phyloP scores from a whole-genome alignment of 1,284 basidiomycete genomes.

The Boletellus deceptivus region DNA sequence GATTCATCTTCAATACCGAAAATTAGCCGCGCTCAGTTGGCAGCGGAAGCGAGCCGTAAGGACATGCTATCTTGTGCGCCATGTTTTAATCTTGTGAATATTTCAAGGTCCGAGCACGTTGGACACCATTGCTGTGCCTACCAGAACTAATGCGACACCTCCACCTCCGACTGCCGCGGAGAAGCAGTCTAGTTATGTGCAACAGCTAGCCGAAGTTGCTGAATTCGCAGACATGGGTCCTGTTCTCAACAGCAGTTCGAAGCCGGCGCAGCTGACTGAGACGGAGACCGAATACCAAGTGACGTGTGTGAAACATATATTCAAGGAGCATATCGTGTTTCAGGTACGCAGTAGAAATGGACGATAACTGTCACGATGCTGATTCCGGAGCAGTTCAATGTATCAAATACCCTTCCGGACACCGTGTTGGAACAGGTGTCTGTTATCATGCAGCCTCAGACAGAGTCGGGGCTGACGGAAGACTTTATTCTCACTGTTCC shows the following conservation, averaged over 20 bases:
- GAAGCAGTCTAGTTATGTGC: constrained; percentile 81
- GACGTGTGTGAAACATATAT: constrained; percentile 95
- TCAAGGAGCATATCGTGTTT: constrained; percentile 95
- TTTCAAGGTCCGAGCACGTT: constrained; percentile 73
- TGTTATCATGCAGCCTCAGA: constrained; percentile 85
- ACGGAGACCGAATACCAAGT: constrained; percentile 98
- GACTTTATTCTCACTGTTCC: constrained; percentile 93
- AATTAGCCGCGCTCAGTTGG: constrained; percentile 86
- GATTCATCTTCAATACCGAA: constrained; percentile 83
- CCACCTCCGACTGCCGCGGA: constrained; percentile 76
- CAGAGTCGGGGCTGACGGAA: constrained; percentile 79
- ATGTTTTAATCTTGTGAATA: constrained; percentile 1
- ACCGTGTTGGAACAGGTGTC: constrained; percentile 94
- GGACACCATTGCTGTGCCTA: constrained; percentile 76
- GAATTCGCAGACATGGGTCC: constrained; percentile 86
- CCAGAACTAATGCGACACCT: constrained; percentile 60
- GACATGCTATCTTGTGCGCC: constrained; percentile 17
- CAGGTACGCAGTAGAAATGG: constrained; percentile 52
- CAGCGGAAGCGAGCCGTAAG: constrained; percentile 82
- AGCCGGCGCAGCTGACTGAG: constrained; percentile 87
- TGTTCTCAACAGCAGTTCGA: constrained; percentile 84
- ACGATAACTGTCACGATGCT: neutral
- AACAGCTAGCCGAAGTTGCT: constrained; percentile 84
- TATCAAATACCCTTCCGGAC: constrained; percentile 98
- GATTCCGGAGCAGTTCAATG: constrained; percentile 73